Conservation (phyloP, 2,329 filamentous ascomycete species). For the Cordyceps militaris region DNA sequence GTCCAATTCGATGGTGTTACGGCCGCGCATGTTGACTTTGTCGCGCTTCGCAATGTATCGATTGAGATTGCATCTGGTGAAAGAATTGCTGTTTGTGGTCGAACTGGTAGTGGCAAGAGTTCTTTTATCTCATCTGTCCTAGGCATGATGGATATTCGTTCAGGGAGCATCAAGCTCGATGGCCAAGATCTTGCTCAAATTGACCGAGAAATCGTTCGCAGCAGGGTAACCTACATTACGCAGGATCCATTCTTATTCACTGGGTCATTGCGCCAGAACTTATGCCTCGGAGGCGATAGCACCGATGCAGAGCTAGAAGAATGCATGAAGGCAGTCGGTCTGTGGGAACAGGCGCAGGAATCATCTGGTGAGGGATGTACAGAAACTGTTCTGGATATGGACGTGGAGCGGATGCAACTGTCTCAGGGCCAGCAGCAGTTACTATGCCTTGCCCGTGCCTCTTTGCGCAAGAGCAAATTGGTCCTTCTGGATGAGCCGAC, state of each 20-base stretch:
- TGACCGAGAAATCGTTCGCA: slow-evolving; percentile 1
- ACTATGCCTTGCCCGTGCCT: slow-evolving; percentile 22
- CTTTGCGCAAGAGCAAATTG: slow-evolving; percentile 17
- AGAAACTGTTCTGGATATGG: slow-evolving; percentile 5
- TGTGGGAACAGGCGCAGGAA: slow-evolving; percentile 1
- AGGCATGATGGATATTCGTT: slow-evolving; percentile 2
- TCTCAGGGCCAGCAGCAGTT: slow-evolving; percentile 26
- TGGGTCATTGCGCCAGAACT: slow-evolving; percentile 5
- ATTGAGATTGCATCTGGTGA: slow-evolving; percentile 9
- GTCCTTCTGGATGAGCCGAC: slow-evolving; percentile 13
- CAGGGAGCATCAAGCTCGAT: neutral
- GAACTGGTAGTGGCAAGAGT: slow-evolving; percentile 5
- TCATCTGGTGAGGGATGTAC: neutral
- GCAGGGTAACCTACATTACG: slow-evolving; percentile 11
- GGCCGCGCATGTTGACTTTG: slow-evolving; percentile 7
- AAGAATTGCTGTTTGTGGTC: slow-evolving; percentile 7
- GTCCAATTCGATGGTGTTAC: slow-evolving; percentile 6
- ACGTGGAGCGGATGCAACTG: slow-evolving; percentile 14
- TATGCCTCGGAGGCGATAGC: neutral
- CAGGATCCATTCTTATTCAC: slow-evolving; percentile 14
- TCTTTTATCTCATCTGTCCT: slow-evolving; percentile 1
- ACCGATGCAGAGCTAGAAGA: neutral
- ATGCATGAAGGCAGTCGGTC: slow-evolving; percentile 1
- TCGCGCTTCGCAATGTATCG: slow-evolving; percentile 10
- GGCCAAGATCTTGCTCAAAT: neutral